phyloP scores from a whole-genome alignment of 2,329 filamentous ascomycete genomes.

The Trichoderma polysporum region DNA sequence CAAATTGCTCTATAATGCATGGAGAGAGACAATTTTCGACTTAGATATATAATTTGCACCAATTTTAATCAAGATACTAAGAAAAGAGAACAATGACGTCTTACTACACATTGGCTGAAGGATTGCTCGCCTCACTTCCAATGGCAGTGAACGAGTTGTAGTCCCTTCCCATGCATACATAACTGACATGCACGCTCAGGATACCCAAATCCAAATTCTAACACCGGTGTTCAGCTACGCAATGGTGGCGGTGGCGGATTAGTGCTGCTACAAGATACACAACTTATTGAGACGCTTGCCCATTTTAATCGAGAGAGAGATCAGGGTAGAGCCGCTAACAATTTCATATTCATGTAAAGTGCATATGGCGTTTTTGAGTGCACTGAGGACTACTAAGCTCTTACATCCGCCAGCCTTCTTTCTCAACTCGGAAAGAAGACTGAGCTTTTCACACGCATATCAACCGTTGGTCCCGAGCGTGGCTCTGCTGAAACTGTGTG shows the following conservation, averaged over 20 bases:
- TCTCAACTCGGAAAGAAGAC: too few species aligned
- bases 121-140: not conserved
- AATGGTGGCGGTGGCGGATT: too few species aligned
- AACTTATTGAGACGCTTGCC: conserved; percentile 54
- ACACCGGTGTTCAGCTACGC: conserved; percentile 21
- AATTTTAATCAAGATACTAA: not conserved
- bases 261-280: conserved; percentile 43
- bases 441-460: too few species aligned
- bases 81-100: not conserved
- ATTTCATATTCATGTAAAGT: too few species aligned
- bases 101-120: not conserved
- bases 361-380: too few species aligned
- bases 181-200: not conserved
- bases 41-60: not conserved
- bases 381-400: too few species aligned
- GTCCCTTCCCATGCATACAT: not conserved
- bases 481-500: too few species aligned
- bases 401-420: too few species aligned
- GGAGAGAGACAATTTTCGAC: not conserved
- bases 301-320: conserved; percentile 57
- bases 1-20: too few species aligned
- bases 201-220: not conserved
- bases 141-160: not conserved
- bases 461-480: too few species aligned
- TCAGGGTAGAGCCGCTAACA: too few species aligned